These are phyloP conservation scores for Pseudonitzschia pungens DNA, from an alignment of 108 stramenopile species.

Conservation along the genomic window DNA sequence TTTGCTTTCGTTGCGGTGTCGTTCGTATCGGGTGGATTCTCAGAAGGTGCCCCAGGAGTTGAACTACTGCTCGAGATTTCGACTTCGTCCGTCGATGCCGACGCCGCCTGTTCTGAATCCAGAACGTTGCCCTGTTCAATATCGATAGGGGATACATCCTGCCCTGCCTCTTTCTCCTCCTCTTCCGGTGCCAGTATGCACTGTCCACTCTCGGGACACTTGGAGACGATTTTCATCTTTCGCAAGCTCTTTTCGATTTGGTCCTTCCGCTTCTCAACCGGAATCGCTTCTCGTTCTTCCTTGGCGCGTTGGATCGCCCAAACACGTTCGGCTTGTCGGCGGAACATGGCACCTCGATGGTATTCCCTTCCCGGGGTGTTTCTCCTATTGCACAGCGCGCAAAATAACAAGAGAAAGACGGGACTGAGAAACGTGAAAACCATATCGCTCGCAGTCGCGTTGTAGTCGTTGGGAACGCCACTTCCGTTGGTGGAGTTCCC, in stretches of 20 bases:
- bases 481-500: background rate
- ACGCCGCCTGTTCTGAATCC: background rate
- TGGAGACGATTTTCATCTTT: background rate
- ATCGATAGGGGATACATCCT: no score
- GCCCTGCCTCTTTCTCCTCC: background rate
- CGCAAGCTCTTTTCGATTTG: background rate
- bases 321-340: conserved; percentile 4
- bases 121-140: no score
- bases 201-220: background rate
- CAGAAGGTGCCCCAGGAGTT: background rate
- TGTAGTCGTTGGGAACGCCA: background rate
- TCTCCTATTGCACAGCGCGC: background rate
- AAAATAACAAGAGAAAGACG: background rate
- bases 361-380: background rate
- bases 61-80: no score
- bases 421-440: background rate
- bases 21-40: no score
- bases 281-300: background rate
- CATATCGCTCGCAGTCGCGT: background rate
- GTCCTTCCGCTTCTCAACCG: background rate
- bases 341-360: conserved; percentile 8
- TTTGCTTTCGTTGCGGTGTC: background rate
- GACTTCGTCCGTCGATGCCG: background rate
- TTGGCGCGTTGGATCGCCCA: conserved; percentile 9
- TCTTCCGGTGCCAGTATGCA: background rate